Conservation (phyloP, 805 yeast genomes). For the Candida saitoana region DNA sequence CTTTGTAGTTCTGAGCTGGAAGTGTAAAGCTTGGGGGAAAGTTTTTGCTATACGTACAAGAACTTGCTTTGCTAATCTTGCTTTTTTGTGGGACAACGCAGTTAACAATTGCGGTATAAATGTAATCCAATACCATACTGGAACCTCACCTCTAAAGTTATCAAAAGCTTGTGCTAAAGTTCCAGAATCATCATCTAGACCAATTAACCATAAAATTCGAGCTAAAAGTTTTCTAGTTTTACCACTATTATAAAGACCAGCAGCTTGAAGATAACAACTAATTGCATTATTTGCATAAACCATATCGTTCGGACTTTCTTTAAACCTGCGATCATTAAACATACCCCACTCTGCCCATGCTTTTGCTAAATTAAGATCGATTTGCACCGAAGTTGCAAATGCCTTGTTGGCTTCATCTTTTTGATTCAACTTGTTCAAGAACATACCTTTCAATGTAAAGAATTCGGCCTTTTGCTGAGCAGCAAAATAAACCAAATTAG, state of each 20-base stretch:
- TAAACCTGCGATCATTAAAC: conserved; percentile 83
- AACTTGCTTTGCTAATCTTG: conserved; percentile 80
- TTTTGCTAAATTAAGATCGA: conserved; percentile 88
- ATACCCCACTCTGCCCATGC: conserved; percentile 99
- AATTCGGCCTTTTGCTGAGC: conserved; percentile 98
- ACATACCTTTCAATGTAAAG: conserved; percentile 97
- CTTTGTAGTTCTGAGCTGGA: conserved; percentile 90
- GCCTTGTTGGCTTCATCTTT: conserved; percentile 97
- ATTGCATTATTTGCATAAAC: conserved; percentile 89
- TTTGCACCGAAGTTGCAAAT: conserved; percentile 95
- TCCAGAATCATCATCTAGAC: conserved; percentile 82
- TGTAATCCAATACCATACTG: conserved; percentile 99
- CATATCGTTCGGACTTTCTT: conserved; percentile 77
- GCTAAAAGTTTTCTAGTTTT: conserved; percentile 86
- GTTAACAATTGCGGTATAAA: conserved; percentile 92
- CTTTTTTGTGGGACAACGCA: conserved; percentile 87
- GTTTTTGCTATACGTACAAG: conserved; percentile 90
- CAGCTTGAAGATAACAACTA: conserved; percentile 95
- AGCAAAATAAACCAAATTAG: conserved; percentile 92
- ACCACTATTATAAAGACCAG: conserved; percentile 89
- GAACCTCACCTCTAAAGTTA: conserved; percentile 89
- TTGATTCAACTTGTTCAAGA: conserved; percentile 83
- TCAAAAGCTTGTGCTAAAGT: conserved; percentile 84
- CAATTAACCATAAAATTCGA: conserved; percentile 87
- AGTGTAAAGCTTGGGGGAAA: conserved; percentile 95